Percentiles rank a stretch among this genome's conserved stretches.
phyloP scores from a whole-genome alignment of 2,329 filamentous ascomycete species.

The Penicillium occitanis region DNA sequence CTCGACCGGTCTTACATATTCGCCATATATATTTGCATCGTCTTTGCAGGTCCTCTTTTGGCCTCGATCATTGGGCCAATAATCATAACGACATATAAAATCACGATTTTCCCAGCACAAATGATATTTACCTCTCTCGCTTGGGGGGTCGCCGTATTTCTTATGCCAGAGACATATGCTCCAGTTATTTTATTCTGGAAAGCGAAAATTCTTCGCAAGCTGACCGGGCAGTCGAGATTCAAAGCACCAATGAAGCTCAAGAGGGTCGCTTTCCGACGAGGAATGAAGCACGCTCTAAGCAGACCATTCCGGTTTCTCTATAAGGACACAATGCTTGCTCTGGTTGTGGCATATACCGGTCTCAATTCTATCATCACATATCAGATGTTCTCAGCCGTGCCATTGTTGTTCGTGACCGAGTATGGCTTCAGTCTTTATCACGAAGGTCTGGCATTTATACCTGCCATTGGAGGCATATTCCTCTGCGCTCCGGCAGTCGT shows the following conservation, averaged over 20 bases:
- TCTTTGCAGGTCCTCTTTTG: too few species aligned
- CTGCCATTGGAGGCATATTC: not conserved
- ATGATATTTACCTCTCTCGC: too few species aligned
- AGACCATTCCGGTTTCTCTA: slow-evolving; percentile 6
- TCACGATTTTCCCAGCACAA: too few species aligned
- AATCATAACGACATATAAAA: too few species aligned
- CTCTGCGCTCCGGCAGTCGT: not conserved
- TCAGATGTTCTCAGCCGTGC: too few species aligned
- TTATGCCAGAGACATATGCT: too few species aligned
- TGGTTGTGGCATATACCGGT: not conserved
- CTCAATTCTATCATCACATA: too few species aligned
- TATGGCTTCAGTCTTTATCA: not conserved
- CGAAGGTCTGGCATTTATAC: not conserved
- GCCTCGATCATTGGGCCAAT: too few species aligned
- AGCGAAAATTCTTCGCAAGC: not conserved
- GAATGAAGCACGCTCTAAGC: slow-evolving; percentile 4
- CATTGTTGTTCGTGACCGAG: not conserved
- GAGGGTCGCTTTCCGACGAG: not conserved
- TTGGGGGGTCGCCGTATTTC: too few species aligned
- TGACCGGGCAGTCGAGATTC: not conserved
- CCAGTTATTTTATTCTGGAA: not conserved
- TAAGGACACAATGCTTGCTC: not conserved
- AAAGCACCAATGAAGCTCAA: slow-evolving; percentile 2
- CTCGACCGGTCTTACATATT: too few species aligned
- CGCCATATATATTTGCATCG: too few species aligned